Evolutionary conservation across 2,329 filamentous ascomycete genomes (phyloP).

Genomic region (Microdochium nivale): DNA sequence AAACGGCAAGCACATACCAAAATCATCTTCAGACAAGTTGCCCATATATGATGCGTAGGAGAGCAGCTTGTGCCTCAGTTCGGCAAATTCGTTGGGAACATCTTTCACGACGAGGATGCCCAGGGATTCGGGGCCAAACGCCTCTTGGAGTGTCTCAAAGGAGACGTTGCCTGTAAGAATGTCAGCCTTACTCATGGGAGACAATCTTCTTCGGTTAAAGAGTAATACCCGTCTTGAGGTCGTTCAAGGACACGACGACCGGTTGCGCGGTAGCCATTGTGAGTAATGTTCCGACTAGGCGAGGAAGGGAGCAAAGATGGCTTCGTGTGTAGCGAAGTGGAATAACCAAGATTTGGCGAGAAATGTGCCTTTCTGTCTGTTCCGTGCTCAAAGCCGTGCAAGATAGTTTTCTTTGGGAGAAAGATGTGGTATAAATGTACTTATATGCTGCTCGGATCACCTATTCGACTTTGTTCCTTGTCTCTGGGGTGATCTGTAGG

Average conservation of each 20-base stretch:
- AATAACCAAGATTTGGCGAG: no score
- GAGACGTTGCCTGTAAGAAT: constrained; percentile 50
- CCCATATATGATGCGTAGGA: constrained; percentile 87
- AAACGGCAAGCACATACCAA: constrained; percentile 44
- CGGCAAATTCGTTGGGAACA: constrained; percentile 62
- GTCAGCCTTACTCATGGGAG: background rate
- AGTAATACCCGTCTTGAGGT: constrained; percentile 47
- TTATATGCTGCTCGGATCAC: background rate
- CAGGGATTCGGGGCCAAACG: constrained; percentile 83
- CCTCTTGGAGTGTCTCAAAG: constrained; percentile 61
- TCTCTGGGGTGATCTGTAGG: background rate
- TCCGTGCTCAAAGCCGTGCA: no score
- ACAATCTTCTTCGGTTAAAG: constrained; percentile 8
- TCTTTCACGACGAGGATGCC: constrained; percentile 92
- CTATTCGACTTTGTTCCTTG: background rate
- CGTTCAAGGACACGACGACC: constrained; percentile 52
- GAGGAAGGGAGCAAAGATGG: background rate
- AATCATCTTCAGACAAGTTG: constrained; percentile 61
- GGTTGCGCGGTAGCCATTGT: constrained; percentile 43
- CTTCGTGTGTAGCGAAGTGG: no score
- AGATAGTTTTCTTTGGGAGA: no score
- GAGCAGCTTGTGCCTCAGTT: constrained; percentile 65
- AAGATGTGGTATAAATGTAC: no score
- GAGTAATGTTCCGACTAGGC: background rate
- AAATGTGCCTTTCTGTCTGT: no score